phyloP scores from a whole-genome alignment of 2,329 filamentous ascomycete genomes.

The Penicillium sp. region DNA sequence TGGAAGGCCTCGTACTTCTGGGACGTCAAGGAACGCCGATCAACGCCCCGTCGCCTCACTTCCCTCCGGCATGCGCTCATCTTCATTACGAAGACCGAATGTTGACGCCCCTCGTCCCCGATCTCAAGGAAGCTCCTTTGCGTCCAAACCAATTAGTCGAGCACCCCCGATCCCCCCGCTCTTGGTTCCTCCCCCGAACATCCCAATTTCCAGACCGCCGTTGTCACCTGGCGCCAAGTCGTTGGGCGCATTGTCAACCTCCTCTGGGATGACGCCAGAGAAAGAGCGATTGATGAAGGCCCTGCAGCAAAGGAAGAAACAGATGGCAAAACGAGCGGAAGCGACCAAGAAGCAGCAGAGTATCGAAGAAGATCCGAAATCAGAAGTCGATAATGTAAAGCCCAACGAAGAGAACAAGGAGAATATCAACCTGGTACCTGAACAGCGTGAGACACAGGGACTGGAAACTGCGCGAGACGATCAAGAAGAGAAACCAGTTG shows the following conservation, averaged over 20 bases:
- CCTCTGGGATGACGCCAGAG: conserved; percentile 71
- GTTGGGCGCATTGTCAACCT: conserved; percentile 47
- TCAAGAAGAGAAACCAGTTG: background rate
- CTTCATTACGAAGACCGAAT: conserved; percentile 50
- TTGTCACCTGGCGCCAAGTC: conserved; percentile 42
- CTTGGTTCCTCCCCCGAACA: conserved; percentile 38
- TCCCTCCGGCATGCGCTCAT: conserved; percentile 74
- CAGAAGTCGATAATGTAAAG: conserved; percentile 11
- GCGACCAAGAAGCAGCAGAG: conserved; percentile 29
- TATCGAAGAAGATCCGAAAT: conserved; percentile 13
- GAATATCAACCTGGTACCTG: conserved; percentile 25
- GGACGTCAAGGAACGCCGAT: conserved; percentile 47
- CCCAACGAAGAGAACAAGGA: conserved; percentile 27
- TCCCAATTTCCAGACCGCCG: conserved; percentile 33
- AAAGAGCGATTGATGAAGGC: conserved; percentile 93
- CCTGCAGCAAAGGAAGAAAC: conserved; percentile 82
- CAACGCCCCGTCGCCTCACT: conserved; percentile 74
- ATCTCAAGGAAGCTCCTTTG: conserved; percentile 42
- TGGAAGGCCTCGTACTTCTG: conserved; percentile 60
- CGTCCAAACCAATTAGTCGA: conserved; percentile 28
- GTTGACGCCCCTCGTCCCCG: conserved; percentile 42
- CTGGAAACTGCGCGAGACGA: conserved; percentile 11
- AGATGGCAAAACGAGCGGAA: conserved; percentile 50
- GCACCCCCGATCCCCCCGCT: conserved; percentile 40
- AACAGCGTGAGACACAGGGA: conserved; percentile 15